These are phyloP conservation scores for Russula sp. DNA, from an alignment of 768 basidiomycete species.

Conservation along the genomic window DNA sequence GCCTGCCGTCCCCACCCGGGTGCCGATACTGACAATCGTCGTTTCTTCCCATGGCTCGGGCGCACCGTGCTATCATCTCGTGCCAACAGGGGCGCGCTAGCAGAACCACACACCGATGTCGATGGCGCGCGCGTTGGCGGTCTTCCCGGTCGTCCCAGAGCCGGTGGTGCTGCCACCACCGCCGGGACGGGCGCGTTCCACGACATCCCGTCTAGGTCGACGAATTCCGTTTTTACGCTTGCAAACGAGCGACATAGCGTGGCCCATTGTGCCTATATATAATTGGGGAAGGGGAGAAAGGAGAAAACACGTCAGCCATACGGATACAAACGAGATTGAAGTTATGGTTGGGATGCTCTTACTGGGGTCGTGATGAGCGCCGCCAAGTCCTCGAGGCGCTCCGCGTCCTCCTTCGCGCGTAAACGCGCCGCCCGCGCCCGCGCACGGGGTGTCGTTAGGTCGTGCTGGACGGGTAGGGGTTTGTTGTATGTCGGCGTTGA, in stretches of 20 bases:
- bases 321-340: background rate
- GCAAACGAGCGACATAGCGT: slow-evolving; percentile 38
- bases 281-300: background rate
- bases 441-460: slow-evolving; percentile 14
- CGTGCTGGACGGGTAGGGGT: slow-evolving; percentile 3
- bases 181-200: slow-evolving; percentile 34
- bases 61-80: slow-evolving; percentile 9
- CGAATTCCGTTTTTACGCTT: slow-evolving; percentile 51
- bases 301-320: background rate
- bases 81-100: background rate
- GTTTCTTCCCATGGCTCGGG: background rate
- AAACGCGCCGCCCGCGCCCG: slow-evolving; percentile 8
- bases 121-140: background rate
- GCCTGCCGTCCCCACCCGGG: background rate
- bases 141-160: background rate
- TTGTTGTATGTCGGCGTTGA: background rate
- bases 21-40: background rate
- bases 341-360: background rate
- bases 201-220: slow-evolving; percentile 51
- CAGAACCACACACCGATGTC: background rate
- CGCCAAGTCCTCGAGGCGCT: slow-evolving; percentile 13
- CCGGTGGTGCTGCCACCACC: background rate
- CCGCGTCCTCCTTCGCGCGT: slow-evolving; percentile 12
- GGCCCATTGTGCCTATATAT: slow-evolving; percentile 30
- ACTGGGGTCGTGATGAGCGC: slow-evolving; percentile 18